Conservation (phyloP, 2,329 filamentous ascomycete species). For the Hymenoscyphus fructigenus region DNA sequence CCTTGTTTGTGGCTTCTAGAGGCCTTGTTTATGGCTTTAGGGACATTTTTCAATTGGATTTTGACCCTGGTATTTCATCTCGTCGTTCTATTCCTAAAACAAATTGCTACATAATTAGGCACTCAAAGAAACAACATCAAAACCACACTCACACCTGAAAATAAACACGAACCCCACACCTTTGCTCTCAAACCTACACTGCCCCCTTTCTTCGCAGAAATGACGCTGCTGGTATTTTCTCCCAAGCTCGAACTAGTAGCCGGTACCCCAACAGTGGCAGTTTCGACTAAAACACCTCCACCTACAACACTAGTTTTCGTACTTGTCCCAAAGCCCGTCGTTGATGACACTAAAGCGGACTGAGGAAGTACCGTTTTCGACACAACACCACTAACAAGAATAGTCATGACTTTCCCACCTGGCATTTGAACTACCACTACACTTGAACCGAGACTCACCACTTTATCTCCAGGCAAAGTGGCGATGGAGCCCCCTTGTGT, state of each 20-base stretch:
- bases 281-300: background rate
- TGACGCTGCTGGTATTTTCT: background rate
- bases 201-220: background rate
- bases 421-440: constrained; percentile 17
- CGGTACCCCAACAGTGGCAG: background rate
- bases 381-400: background rate
- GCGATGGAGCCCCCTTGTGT: constrained; percentile 10
- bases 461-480: constrained; percentile 13
- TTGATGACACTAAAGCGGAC: background rate
- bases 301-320: background rate
- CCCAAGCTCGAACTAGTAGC: background rate
- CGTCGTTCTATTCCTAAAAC: too few relatives aligned
- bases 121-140: too few relatives aligned
- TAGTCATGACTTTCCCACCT: constrained; percentile 17
- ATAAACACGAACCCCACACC: background rate
- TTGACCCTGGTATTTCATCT: too few relatives aligned
- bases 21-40: too few relatives aligned
- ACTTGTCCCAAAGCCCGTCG: background rate
- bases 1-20: too few relatives aligned
- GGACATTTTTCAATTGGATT: too few relatives aligned
- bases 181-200: background rate
- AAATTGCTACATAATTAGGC: too few relatives aligned
- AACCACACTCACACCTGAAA: background rate
- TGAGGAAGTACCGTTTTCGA: background rate
- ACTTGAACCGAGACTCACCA: constrained; percentile 15